These are phyloP conservation scores for Tuber borchii DNA, from an alignment of 495 filamentous ascomycete species.

Conservation along the genomic window DNA sequence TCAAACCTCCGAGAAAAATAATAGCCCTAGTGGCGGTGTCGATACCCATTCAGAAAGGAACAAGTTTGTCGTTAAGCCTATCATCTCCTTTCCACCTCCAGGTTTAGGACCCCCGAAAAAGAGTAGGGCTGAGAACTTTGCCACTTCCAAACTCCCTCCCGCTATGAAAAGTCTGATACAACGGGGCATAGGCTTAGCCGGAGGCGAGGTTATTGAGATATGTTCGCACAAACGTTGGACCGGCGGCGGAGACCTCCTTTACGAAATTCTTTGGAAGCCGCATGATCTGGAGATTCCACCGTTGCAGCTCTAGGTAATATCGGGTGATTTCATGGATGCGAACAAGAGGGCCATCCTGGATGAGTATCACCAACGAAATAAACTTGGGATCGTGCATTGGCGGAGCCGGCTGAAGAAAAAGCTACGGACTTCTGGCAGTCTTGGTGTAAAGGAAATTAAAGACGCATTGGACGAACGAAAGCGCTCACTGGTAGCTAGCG, in stretches of 20 bases:
- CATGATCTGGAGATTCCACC: conserved; percentile 13
- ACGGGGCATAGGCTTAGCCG: not conserved
- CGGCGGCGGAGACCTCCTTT: conserved; percentile 11
- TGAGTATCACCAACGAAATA: conserved; percentile 27
- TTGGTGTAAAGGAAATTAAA: conserved; percentile 37
- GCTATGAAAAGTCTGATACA: not conserved
- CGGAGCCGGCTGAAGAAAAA: conserved; percentile 19
- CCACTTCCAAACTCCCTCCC: not conserved
- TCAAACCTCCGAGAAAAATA: not conserved
- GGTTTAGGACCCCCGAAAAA: not conserved
- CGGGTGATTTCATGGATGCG: conserved; percentile 12
- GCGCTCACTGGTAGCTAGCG: conserved; percentile 18
- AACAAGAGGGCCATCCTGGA: conserved; percentile 16
- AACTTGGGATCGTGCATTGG: conserved; percentile 32
- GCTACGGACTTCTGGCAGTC: conserved; percentile 23
- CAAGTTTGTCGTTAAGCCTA: not conserved
- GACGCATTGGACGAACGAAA: conserved; percentile 37
- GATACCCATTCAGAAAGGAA: not conserved
- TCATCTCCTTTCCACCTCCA: not conserved
- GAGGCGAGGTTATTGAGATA: conserved; percentile 23
- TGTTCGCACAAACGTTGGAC: conserved; percentile 15
- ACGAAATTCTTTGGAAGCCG: conserved; percentile 27
- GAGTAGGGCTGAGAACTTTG: not conserved
- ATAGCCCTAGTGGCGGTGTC: not conserved
- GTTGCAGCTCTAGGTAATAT: conserved; percentile 19